Evolutionary conservation across 352 stramenopile species (phyloP).

Genomic region (Pythium brachiatum): DNA sequence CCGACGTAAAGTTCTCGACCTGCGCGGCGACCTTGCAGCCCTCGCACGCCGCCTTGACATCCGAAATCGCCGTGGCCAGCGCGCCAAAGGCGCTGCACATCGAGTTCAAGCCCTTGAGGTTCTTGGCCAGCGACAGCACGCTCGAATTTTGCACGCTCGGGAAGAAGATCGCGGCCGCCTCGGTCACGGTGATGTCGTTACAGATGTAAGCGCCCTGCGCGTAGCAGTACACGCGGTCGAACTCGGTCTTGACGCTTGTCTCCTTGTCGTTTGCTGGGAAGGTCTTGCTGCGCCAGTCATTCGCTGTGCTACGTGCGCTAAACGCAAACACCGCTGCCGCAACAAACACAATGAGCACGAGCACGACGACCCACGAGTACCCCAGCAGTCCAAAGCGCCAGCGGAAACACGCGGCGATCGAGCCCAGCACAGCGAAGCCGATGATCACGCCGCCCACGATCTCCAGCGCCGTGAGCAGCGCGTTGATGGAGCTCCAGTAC

Average conservation of each 20-base stretch:
- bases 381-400: constrained; percentile 55
- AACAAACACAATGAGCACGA: constrained; percentile 55
- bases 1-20: constrained; percentile 59
- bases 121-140: constrained; percentile 34
- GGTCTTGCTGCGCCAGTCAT: constrained; percentile 42
- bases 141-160: constrained; percentile 30
- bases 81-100: constrained; percentile 50
- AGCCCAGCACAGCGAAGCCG: constrained; percentile 53
- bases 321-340: constrained; percentile 47
- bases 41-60: constrained; percentile 34
- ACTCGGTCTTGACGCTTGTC: constrained; percentile 47
- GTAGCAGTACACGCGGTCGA: constrained; percentile 74
- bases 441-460: constrained; percentile 54
- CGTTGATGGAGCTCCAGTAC: constrained; percentile 48
- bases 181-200: constrained; percentile 50
- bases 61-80: constrained; percentile 30
- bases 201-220: constrained; percentile 71
- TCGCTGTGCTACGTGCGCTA: constrained; percentile 33
- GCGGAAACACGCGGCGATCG: constrained; percentile 53
- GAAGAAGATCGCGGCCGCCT: constrained; percentile 50
- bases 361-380: constrained; percentile 49
- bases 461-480: constrained; percentile 47
- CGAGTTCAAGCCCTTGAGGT: constrained; percentile 49
- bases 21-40: constrained; percentile 53
- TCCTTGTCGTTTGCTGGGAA: constrained; percentile 57